Conservation (phyloP, 108 stramenopile species). For the Pseudonitzschia pungens region DNA sequence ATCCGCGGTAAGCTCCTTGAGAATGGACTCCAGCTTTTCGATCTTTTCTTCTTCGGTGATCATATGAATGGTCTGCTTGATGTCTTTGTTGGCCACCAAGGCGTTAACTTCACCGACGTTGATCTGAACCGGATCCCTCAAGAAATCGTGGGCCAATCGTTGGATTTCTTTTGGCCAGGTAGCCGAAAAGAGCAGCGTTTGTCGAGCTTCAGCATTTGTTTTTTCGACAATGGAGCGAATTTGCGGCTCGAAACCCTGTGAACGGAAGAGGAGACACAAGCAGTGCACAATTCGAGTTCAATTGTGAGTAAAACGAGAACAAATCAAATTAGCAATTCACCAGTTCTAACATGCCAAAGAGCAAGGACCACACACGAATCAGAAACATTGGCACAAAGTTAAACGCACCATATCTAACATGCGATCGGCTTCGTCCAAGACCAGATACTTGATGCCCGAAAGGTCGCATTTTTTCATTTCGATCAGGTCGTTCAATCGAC, state of each 20-base stretch:
- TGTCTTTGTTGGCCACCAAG: conserved; percentile 92
- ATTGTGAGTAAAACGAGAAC: neutral
- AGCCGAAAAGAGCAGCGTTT: conserved; percentile 97
- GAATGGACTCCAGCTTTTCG: conserved; percentile 88
- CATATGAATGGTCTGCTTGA: conserved; percentile 90
- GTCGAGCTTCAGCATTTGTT: conserved; percentile 76
- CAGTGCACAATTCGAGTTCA: conserved; percentile 20
- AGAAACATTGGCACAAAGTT: neutral
- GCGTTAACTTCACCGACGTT: conserved; percentile 93
- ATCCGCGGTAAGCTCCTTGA: conserved; percentile 78
- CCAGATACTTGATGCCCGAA: conserved; percentile 80
- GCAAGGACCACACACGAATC: neutral
- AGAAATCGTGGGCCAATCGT: conserved; percentile 92
- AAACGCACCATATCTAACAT: conserved; percentile 44
- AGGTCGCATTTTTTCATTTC: conserved; percentile 93
- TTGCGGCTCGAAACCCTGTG: conserved; percentile 98
- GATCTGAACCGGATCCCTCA: conserved; percentile 94
- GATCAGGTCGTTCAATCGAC: conserved; percentile 95
- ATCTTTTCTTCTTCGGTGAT: conserved; percentile 87
- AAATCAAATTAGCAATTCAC: neutral
- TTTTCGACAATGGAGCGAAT: conserved; percentile 94
- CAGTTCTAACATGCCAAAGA: neutral
- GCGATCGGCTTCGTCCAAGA: conserved; percentile 95
- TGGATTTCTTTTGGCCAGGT: conserved; percentile 99
- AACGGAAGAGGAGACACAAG: conserved; percentile 78